A percentile compares a stretch with the other conserved stretches of the same genome.
Conservation (phyloP, 495 filamentous ascomycete species). For the Letharia columbiana region DNA sequence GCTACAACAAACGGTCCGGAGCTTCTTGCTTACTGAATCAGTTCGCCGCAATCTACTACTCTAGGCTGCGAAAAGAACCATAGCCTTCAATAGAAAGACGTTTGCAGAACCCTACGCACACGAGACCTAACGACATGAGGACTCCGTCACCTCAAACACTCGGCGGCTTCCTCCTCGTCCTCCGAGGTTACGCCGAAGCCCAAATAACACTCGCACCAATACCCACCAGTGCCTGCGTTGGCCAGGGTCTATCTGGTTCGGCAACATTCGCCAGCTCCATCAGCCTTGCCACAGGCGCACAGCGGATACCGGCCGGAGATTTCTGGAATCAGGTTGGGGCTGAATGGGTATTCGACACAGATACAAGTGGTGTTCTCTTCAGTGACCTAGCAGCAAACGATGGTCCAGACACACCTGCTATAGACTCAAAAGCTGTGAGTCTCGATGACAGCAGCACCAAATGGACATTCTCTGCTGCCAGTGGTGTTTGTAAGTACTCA, state of each 20-base stretch:
- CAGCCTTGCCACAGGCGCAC: not conserved
- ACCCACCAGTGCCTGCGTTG: not conserved
- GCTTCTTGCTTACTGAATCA: not conserved
- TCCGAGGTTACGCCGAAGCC: not conserved
- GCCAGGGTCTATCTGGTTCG: slow-evolving; percentile 3
- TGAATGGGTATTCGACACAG: slow-evolving; percentile 14
- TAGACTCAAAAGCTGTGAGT: slow-evolving; percentile 8
- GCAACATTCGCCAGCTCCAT: slow-evolving; percentile 7
- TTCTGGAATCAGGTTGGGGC: slow-evolving; percentile 18
- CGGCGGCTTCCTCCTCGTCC: not conserved
- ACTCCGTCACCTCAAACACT: not conserved
- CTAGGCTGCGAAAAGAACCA: not conserved
- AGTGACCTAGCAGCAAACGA: slow-evolving; percentile 11
- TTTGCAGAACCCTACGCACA: too few species aligned
- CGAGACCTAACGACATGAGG: not conserved
- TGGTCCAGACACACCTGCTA: slow-evolving; percentile 1
- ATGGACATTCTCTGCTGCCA: not conserved
- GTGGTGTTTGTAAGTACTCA: not conserved
- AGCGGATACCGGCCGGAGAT: slow-evolving; percentile 16
- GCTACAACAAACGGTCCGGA: not conserved
- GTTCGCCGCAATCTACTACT: not conserved
- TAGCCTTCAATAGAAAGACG: too few species aligned
- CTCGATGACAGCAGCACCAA: slow-evolving; percentile 11
- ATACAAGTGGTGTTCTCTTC: slow-evolving; percentile 19
- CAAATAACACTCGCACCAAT: slow-evolving; percentile 1